Evolutionary conservation across 1,284 basidiomycete species (phyloP).

Genomic region (Rhizoctonia solani): DNA sequence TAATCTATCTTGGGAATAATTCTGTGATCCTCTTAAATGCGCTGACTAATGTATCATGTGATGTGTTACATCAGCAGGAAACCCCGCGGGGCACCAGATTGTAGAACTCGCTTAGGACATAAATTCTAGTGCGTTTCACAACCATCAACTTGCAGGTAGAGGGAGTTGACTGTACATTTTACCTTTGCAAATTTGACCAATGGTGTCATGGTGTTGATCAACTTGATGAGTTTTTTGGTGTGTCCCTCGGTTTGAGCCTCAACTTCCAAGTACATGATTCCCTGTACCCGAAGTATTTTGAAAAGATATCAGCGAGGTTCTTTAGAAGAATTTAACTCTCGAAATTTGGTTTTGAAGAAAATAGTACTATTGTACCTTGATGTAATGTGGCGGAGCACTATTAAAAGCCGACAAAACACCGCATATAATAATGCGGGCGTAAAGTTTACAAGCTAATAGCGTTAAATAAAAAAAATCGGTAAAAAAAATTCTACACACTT

Average conservation of each 20-base stretch:
- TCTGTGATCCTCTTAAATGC: no score
- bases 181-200: slow-evolving; percentile 2
- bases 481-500: not conserved
- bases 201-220: not conserved
- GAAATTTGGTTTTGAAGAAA: not conserved
- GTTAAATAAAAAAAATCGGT: not conserved
- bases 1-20: no score
- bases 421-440: not conserved
- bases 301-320: slow-evolving; percentile 39
- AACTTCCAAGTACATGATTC: slow-evolving; percentile 36
- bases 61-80: no score
- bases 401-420: slow-evolving; percentile 39
- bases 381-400: slow-evolving; percentile 38
- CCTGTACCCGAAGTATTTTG: slow-evolving; percentile 38
- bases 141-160: no score
- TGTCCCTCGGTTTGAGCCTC: not conserved
- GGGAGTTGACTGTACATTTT: not conserved
- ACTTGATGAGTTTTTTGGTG: not conserved
- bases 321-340: not conserved
- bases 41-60: no score
- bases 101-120: no score
- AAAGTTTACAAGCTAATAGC: not conserved
- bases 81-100: no score
- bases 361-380: slow-evolving; percentile 37
- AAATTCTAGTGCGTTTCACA: no score